Percentiles rank a stretch among this genome's conserved stretches.
Evolutionary conservation across 1,139 yeast genomes (phyloP).

Genomic region (Tardiomyces digboiensis): DNA sequence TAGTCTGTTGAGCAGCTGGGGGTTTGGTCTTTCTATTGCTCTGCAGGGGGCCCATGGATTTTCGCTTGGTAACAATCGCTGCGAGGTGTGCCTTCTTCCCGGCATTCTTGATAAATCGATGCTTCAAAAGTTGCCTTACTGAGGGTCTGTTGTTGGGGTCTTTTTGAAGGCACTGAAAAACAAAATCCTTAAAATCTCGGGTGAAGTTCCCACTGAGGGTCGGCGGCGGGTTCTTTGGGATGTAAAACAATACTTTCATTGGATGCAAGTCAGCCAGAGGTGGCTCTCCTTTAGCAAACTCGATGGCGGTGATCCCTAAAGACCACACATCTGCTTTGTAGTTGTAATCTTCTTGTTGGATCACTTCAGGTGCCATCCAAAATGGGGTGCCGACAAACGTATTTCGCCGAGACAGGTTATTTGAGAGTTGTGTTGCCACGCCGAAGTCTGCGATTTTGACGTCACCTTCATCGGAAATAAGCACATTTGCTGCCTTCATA

Average conservation of each 20-base stretch:
- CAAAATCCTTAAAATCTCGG: slow-evolving; percentile 48
- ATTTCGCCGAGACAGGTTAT: slow-evolving; percentile 63
- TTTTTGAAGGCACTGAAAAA: slow-evolving; percentile 52
- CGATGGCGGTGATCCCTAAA: slow-evolving; percentile 83
- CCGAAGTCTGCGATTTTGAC: slow-evolving; percentile 96
- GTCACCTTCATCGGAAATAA: slow-evolving; percentile 58
- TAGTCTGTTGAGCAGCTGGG: neutral
- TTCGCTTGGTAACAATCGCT: slow-evolving; percentile 10
- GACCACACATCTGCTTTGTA: slow-evolving; percentile 95
- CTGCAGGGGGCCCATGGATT: slow-evolving; percentile 5
- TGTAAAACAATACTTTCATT: slow-evolving; percentile 63
- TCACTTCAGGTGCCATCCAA: slow-evolving; percentile 99
- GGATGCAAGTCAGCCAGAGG: slow-evolving; percentile 70
- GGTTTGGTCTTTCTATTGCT: slow-evolving; percentile 4
- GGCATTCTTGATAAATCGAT: slow-evolving; percentile 45
- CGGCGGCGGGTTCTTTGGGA: slow-evolving; percentile 46
- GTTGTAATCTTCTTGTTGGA: slow-evolving; percentile 78
- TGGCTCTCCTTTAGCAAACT: slow-evolving; percentile 74
- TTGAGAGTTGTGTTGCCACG: slow-evolving; percentile 80
- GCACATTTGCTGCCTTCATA: slow-evolving; percentile 75
- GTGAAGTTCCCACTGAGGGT: slow-evolving; percentile 36
- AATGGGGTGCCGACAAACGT: slow-evolving; percentile 98
- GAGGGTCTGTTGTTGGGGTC: slow-evolving; percentile 50
- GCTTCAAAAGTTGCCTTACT: slow-evolving; percentile 50
- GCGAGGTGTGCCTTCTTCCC: slow-evolving; percentile 28